Evolutionary conservation across 2,329 filamentous ascomycete species (phyloP), one percentile per base, ranked within the genome.

Genomic region (Zymoseptoria crescenta): DNA sequence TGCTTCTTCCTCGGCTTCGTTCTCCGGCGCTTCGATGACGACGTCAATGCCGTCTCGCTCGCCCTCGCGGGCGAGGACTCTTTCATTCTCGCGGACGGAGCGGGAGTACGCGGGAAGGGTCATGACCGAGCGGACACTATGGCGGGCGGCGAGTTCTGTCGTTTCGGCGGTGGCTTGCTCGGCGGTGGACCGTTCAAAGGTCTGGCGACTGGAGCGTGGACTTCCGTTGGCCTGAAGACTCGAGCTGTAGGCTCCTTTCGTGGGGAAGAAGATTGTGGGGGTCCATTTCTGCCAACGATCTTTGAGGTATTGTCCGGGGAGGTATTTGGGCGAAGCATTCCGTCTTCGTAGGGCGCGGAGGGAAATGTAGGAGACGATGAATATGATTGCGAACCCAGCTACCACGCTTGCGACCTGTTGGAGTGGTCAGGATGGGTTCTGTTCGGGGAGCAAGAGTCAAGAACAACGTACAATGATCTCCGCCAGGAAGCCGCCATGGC

Each of bases 31-130:
- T 72, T 96, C 92, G 10, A 97, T 76, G 0, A 99, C 91, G 3
- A 89, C 83, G 68, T 99, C 94, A 67, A 99, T 91, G 7, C 94
- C 94, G 56, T 82, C 93, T 61, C 94, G 83, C 72, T 99, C 94
- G 54, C 94, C 94, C 73, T 96, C 94, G 4, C 92, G 83, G 7
- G 86, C 94, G 53, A 97, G 80, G 1, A 96, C 86, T 65, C 87
- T 86, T 73, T 99, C 94, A 52, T 84, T 86, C 20, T 88, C 86
- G 54, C 84, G 81, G 0, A 91, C 84, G 28, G 84, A 84, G 16
- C 81, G 82, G 2, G 88, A 87, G 73, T 99, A 99, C 0, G 89
- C 83, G 0, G 94, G 94, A 2, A 99, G 77, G 0, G 94, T 97
- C 82, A 96, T 94, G 58, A 97, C 86, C n/a, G 91, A 96, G 57